phyloP scores from a whole-genome alignment of 768 basidiomycete species.

The Podaxis pistillaris region DNA sequence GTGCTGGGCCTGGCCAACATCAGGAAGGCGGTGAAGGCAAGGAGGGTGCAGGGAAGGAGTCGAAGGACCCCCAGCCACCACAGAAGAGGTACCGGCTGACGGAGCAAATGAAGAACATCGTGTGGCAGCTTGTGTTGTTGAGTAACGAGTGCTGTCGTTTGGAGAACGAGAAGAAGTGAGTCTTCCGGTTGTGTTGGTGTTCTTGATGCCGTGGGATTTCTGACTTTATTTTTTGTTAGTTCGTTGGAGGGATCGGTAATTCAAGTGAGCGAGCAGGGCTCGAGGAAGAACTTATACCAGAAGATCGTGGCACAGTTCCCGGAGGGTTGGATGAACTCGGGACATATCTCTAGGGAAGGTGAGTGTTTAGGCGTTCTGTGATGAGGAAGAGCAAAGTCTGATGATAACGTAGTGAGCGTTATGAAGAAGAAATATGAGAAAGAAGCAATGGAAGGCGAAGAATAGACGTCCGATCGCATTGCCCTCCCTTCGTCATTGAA shows the following conservation, averaged over 20 bases:
- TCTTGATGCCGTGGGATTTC: not conserved
- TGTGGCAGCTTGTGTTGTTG: slow-evolving; percentile 79
- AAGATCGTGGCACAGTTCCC: slow-evolving; percentile 86
- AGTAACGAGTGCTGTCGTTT: slow-evolving; percentile 80
- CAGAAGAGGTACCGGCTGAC: slow-evolving; percentile 76
- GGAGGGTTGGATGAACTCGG: slow-evolving; percentile 81
- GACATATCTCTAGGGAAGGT: slow-evolving; percentile 88
- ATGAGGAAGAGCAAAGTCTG: not conserved
- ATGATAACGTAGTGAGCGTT: slow-evolving; percentile 59
- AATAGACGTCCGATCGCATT: not conserved
- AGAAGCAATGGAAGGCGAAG: slow-evolving; percentile 64
- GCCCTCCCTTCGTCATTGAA: not conserved
- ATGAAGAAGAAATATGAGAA: slow-evolving; percentile 83
- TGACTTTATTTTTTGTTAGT: slow-evolving; percentile 18
- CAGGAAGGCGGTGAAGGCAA: slow-evolving; percentile 21
- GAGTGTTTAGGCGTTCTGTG: slow-evolving; percentile 20
- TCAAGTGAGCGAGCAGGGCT: slow-evolving; percentile 77
- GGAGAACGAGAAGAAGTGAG: slow-evolving; percentile 47
- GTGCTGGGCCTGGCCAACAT: slow-evolving; percentile 19
- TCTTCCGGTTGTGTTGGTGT: slow-evolving; percentile 18
- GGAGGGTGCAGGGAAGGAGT: slow-evolving; percentile 30
- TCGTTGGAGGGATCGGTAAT: slow-evolving; percentile 67
- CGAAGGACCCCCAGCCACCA: slow-evolving; percentile 54
- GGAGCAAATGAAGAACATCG: slow-evolving; percentile 73
- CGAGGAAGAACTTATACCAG: slow-evolving; percentile 79